phyloP scores from a whole-genome alignment of 2,329 filamentous ascomycete genomes.

The Botrytis sinoallii region DNA sequence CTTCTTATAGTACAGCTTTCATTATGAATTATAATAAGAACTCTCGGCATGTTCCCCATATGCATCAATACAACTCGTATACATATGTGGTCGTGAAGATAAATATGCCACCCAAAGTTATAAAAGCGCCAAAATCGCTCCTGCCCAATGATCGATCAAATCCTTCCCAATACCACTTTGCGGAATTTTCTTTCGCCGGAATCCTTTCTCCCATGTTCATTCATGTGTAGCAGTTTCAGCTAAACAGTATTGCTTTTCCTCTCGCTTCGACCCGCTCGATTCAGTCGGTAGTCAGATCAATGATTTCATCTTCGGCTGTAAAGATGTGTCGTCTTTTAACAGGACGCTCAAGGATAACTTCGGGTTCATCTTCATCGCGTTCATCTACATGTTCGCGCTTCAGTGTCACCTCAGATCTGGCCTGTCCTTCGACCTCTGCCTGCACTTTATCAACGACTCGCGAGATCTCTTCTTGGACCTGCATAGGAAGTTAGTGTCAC shows the following conservation, averaged over 20 bases:
- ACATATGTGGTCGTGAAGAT: not conserved
- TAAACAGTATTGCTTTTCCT: not conserved
- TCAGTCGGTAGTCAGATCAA: conserved; percentile 14
- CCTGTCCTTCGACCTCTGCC: not conserved
- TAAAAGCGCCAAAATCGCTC: not conserved
- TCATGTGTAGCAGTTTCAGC: not conserved
- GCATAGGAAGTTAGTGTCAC: not conserved
- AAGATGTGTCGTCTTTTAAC: conserved; percentile 20
- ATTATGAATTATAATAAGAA: conserved; percentile 15
- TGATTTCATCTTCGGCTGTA: conserved; percentile 6
- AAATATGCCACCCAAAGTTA: not conserved
- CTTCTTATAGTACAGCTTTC: conserved; percentile 6
- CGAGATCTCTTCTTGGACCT: conserved; percentile 2
- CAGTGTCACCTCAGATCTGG: not conserved
- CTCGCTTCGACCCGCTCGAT: not conserved
- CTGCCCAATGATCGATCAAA: not conserved
- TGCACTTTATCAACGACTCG: not conserved
- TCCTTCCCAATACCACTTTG: not conserved
- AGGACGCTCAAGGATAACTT: conserved; percentile 17
- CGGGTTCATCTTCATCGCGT: conserved; percentile 9
- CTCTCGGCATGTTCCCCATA: not conserved
- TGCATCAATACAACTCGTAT: not conserved
- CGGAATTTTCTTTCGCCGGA: not conserved
- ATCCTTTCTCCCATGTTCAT: not conserved
- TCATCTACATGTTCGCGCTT: conserved; percentile 9